Percentiles rank a stretch among this genome's conserved stretches.
phyloP scores from a whole-genome alignment of 805 yeast species.

The Komagataella populi region DNA sequence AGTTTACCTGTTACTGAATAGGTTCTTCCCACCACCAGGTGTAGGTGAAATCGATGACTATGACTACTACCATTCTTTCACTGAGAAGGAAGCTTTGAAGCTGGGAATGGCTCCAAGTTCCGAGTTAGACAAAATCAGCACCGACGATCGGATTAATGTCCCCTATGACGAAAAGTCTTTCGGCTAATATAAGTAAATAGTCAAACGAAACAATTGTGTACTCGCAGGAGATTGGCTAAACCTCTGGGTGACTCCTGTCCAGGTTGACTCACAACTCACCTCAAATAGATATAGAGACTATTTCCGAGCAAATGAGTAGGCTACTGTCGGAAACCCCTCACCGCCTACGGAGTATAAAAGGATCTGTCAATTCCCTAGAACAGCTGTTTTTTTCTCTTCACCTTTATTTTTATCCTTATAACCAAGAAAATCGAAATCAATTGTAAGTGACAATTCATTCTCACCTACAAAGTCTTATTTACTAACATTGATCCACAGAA shows the following conservation, averaged over 20 bases:
- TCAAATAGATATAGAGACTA: background rate
- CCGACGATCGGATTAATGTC: background rate
- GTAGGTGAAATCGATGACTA: constrained; percentile 19
- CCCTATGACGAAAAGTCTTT: background rate
- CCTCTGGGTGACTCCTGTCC: background rate
- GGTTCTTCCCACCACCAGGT: constrained; percentile 22
- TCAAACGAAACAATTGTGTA: background rate
- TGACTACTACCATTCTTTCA: constrained; percentile 18
- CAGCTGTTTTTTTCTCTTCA: background rate
- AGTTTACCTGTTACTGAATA: constrained; percentile 19
- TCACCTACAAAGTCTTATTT: background rate
- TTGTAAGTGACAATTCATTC: background rate
- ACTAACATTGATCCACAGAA: background rate
- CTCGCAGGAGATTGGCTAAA: background rate
- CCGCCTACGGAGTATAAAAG: background rate
- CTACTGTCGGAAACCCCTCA: background rate
- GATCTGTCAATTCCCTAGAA: background rate
- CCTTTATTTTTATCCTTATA: background rate
- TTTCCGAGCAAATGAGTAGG: background rate
- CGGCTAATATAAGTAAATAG: background rate
- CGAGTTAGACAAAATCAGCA: background rate
- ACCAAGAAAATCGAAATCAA: background rate
- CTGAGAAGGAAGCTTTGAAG: constrained; percentile 16
- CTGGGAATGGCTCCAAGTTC: constrained; percentile 15
- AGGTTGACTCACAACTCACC: background rate